These are phyloP conservation scores for Keqinozyma sinolaborantium DNA, from an alignment of 1,139 yeast species.

Conservation along the genomic window DNA sequence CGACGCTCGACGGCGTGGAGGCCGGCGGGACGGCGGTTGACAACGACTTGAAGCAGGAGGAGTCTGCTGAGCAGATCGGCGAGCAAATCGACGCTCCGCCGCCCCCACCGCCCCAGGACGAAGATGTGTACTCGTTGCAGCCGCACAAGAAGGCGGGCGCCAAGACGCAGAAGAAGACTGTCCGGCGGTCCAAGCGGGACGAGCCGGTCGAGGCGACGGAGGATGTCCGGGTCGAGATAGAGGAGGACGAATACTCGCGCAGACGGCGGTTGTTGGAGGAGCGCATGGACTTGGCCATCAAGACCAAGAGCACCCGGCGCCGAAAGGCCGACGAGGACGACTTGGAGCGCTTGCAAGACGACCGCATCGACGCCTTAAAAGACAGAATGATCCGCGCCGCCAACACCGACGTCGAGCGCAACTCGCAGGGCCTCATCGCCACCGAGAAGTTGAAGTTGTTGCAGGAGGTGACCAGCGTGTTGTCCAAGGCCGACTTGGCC, in stretches of 20 bases:
- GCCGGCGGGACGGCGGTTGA: conserved; percentile 9
- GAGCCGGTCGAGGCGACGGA: conserved; percentile 11
- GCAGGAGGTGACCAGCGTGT: conserved; percentile 70
- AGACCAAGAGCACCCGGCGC: conserved; percentile 57
- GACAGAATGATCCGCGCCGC: conserved; percentile 95
- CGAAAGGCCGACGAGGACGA: conserved; percentile 83
- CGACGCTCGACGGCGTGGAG: conserved; percentile 11
- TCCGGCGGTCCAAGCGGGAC: conserved; percentile 22
- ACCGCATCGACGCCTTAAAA: conserved; percentile 73
- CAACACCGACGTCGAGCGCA: conserved; percentile 80
- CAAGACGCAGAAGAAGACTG: conserved; percentile 36
- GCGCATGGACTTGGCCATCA: conserved; percentile 71
- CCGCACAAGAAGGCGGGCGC: conserved; percentile 24
- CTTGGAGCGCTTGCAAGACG: conserved; percentile 93
- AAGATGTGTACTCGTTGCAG: conserved; percentile 28
- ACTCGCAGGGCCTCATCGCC: conserved; percentile 74
- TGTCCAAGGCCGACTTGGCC: conserved; percentile 80
- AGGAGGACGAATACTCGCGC: conserved; percentile 49
- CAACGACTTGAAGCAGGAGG: conserved; percentile 14
- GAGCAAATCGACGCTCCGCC: too few relatives aligned
- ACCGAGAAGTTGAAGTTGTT: conserved; percentile 80
- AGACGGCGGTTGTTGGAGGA: conserved; percentile 79
- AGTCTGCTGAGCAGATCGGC: too few relatives aligned
- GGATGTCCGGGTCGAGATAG: conserved; percentile 15
- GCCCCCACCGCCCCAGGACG: too few relatives aligned